Evolutionary conservation across 768 basidiomycete genomes (phyloP).

Genomic region (Peribolospora kevripleyi): DNA sequence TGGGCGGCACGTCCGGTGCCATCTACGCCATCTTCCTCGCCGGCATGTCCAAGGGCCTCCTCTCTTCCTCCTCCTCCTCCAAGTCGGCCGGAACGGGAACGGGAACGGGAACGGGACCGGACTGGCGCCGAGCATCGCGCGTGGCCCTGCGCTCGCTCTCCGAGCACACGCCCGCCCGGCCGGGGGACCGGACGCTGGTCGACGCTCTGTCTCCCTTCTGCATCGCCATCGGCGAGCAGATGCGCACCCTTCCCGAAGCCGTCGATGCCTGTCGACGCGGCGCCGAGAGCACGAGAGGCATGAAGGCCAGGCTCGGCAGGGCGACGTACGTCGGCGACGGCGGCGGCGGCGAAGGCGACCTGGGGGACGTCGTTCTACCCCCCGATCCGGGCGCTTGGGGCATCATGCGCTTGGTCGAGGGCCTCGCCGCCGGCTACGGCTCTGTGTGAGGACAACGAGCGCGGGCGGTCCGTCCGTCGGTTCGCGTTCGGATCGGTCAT

Average conservation of each 20-base stretch:
- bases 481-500: no score
- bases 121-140: not conserved
- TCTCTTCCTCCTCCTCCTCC: not conserved
- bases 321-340: slow-evolving; percentile 46
- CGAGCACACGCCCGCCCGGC: slow-evolving; percentile 66
- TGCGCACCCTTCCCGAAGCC: slow-evolving; percentile 26
- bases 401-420: slow-evolving; percentile 28
- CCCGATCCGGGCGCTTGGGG: slow-evolving; percentile 87
- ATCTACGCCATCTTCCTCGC: slow-evolving; percentile 8
- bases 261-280: slow-evolving; percentile 38
- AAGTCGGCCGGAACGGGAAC: slow-evolving; percentile 11
- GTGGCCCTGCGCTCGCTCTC: slow-evolving; percentile 38
- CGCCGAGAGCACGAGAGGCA: slow-evolving; percentile 45
- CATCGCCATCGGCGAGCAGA: slow-evolving; percentile 21
- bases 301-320: slow-evolving; percentile 65
- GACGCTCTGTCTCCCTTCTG: slow-evolving; percentile 70
- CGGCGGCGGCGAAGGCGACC: slow-evolving; percentile 8
- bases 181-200: slow-evolving; percentile 74
- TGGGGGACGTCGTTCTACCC: slow-evolving; percentile 38
- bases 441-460: not conserved
- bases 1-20: slow-evolving; percentile 36
- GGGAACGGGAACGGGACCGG: not conserved
- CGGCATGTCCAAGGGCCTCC: not conserved
- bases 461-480: not conserved
- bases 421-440: slow-evolving; percentile 18